A percentile compares a stretch with the other conserved stretches of the same genome.
These are phyloP conservation scores for Yamadazyma buinensis DNA, from an alignment of 1,139 yeast species.

Conservation along the genomic window DNA sequence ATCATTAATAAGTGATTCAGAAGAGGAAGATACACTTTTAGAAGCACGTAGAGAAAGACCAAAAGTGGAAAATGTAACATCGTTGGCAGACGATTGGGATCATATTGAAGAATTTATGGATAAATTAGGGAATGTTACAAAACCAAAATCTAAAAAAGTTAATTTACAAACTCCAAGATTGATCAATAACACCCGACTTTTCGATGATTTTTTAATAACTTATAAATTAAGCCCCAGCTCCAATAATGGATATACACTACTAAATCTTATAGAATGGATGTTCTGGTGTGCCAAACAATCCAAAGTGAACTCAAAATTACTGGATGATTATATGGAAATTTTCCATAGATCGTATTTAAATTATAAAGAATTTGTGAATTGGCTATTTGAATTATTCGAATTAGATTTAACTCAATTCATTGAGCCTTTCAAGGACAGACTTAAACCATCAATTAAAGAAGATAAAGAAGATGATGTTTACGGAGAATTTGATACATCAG, in stretches of 20 bases:
- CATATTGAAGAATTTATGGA: not conserved
- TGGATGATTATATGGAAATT: conserved; percentile 8
- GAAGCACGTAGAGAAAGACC: not conserved
- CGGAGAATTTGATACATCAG: not conserved
- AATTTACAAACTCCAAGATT: not conserved
- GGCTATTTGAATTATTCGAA: conserved; percentile 4
- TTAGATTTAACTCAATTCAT: conserved; percentile 1
- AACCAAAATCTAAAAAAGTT: not conserved
- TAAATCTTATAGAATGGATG: conserved; percentile 34
- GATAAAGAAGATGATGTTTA: not conserved
- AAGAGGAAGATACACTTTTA: conserved; percentile 12
- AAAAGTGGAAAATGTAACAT: not conserved
- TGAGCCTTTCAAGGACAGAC: not conserved
- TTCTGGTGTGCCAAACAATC: conserved; percentile 29
- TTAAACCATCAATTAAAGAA: not conserved
- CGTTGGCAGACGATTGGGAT: not conserved
- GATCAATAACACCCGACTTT: conserved; percentile 17
- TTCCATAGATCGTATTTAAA: conserved; percentile 14
- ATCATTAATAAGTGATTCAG: conserved; percentile 24
- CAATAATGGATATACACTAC: conserved; percentile 21
- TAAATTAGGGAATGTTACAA: not conserved
- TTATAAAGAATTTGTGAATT: conserved; percentile 1
- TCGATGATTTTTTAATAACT: conserved; percentile 29
- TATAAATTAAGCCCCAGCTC: conserved; percentile 20
- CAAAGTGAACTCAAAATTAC: not conserved